phyloP scores from a whole-genome alignment of 1,284 basidiomycete species.

The Somion occarium region DNA sequence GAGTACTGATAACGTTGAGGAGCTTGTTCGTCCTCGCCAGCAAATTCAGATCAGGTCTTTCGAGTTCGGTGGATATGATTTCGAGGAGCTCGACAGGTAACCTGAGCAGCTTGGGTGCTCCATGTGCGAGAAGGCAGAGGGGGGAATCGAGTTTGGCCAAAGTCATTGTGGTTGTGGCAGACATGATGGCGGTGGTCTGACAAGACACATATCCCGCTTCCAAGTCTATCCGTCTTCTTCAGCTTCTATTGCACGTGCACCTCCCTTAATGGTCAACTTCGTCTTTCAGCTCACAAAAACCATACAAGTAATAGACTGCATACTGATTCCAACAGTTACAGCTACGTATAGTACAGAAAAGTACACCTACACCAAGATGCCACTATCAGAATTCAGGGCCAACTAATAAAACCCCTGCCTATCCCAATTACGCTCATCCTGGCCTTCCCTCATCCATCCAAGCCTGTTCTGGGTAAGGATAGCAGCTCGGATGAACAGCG shows the following conservation, averaged over 20 bases:
- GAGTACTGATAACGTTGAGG: slow-evolving; percentile 36
- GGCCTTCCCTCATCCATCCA: slow-evolving; percentile 49
- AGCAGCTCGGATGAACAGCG: slow-evolving; percentile 51
- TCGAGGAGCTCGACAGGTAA: slow-evolving; percentile 52
- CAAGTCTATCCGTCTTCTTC: too few relatives aligned
- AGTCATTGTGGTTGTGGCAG: neutral
- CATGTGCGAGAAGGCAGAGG: neutral
- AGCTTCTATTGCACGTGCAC: too few relatives aligned
- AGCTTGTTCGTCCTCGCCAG: slow-evolving; percentile 30
- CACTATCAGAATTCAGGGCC: too few relatives aligned
- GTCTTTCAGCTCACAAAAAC: too few relatives aligned
- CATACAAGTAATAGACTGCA: too few relatives aligned
- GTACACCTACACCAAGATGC: too few relatives aligned
- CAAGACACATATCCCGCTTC: neutral
- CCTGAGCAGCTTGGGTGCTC: slow-evolving; percentile 28
- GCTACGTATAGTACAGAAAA: too few relatives aligned
- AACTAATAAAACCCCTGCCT: too few relatives aligned
- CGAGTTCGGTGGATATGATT: slow-evolving; percentile 34
- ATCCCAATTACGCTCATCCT: slow-evolving; percentile 27
- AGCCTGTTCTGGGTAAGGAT: slow-evolving; percentile 43
- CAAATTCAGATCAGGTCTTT: slow-evolving; percentile 21
- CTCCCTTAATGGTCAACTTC: too few relatives aligned
- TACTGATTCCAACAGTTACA: too few relatives aligned
- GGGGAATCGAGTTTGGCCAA: neutral
- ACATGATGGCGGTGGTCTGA: neutral